phyloP scores from a whole-genome alignment of 805 yeast species.

The Candida cerambycidarum region DNA sequence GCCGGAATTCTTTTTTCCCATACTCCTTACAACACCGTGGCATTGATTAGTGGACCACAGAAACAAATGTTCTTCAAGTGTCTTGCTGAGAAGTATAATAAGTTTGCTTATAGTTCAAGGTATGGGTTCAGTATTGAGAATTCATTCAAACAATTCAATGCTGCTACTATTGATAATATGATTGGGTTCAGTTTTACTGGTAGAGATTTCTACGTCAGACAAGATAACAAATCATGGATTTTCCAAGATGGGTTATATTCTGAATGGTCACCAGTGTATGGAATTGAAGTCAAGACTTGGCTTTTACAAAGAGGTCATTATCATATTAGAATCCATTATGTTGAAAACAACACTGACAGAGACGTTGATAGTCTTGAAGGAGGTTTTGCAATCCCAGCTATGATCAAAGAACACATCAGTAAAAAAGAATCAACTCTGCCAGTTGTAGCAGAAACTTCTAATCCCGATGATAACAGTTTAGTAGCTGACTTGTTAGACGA shows the following conservation, averaged over 20 bases:
- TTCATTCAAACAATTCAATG: slow-evolving; percentile 7
- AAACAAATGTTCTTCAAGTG: slow-evolving; percentile 1
- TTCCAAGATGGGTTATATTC: slow-evolving; percentile 9
- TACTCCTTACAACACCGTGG: slow-evolving; percentile 9
- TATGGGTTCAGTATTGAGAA: slow-evolving; percentile 12
- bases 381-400: slow-evolving; percentile 12
- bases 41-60: slow-evolving; percentile 14
- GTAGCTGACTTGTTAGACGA: slow-evolving; percentile 7
- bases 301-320: slow-evolving; percentile 9
- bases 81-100: slow-evolving; percentile 14
- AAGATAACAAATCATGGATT: slow-evolving; percentile 3
- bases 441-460: background rate
- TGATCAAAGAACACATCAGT: background rate
- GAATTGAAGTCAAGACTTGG: slow-evolving; percentile 13
- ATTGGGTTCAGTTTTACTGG: slow-evolving; percentile 13
- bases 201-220: slow-evolving; percentile 10
- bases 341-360: slow-evolving; percentile 9
- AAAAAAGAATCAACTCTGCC: background rate
- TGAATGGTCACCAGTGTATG: slow-evolving; percentile 12
- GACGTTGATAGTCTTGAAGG: slow-evolving; percentile 13
- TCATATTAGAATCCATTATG: slow-evolving; percentile 14
- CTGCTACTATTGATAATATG: slow-evolving; percentile 14
- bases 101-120: slow-evolving; percentile 16
- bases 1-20: slow-evolving; percentile 14
- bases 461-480: slow-evolving; percentile 4